Evolutionary conservation across 73 alveolate species (phyloP).

Genomic region (Paramecium primaurelia): DNA sequence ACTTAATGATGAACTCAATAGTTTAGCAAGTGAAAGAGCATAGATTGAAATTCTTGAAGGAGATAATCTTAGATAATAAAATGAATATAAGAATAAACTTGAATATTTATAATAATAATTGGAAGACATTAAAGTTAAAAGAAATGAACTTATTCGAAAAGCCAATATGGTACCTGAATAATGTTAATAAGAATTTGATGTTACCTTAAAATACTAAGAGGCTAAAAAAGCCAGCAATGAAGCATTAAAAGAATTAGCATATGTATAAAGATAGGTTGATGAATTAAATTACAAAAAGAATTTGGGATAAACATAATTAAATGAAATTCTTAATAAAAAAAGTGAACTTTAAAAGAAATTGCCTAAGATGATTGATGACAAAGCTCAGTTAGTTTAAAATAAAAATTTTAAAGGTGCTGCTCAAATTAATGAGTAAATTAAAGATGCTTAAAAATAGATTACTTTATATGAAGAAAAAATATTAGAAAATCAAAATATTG

Average conservation of each 20-base stretch:
- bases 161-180: constrained; percentile 31
- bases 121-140: background rate
- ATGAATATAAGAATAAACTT: background rate
- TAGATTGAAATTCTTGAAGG: constrained; percentile 11
- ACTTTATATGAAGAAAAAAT: constrained; percentile 6
- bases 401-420: constrained; percentile 40
- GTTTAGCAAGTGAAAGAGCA: constrained; percentile 12
- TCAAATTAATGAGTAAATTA: background rate
- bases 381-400: background rate
- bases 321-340: constrained; percentile 6
- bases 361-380: constrained; percentile 44
- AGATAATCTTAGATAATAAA: background rate
- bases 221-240: background rate
- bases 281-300: constrained; percentile 38
- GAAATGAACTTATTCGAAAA: background rate
- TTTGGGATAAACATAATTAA: background rate
- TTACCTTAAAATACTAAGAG: background rate
- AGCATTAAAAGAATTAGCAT: background rate
- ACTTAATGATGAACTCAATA: background rate
- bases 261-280: constrained; percentile 8
- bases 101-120: background rate
- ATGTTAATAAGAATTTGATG: constrained; percentile 5
- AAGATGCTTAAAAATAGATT: constrained; percentile 22
- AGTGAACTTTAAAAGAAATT: background rate
- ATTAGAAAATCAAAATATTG: background rate